A percentile compares a stretch with the other conserved stretches of the same genome.
These are phyloP conservation scores for Gastrodia elata DNA, from an alignment of 106 monocot genomes.

Conservation along the genomic window DNA sequence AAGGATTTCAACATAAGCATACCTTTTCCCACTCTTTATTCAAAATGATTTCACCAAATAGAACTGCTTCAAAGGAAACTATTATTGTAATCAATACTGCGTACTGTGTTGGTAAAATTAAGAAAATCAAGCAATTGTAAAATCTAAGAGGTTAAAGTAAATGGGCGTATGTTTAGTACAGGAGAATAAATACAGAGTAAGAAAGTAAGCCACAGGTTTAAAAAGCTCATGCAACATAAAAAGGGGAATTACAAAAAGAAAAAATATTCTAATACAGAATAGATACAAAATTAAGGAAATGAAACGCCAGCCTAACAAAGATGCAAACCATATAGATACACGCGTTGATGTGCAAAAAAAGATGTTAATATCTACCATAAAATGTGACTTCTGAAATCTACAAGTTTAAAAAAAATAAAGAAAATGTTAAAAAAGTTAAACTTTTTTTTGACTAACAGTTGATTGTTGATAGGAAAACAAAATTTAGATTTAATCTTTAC, in stretches of 20 bases:
- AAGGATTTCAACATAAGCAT: conserved; percentile 7
- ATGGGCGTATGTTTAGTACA: neutral
- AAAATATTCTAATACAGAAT: neutral
- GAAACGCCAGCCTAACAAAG: neutral
- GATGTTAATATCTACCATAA: neutral
- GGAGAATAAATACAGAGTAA: neutral
- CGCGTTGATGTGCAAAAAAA: neutral
- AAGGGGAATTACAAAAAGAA: neutral
- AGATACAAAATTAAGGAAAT: neutral
- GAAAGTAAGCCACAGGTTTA: neutral
- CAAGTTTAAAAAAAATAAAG: too few species aligned
- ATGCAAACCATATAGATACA: neutral
- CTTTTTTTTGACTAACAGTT: neutral
- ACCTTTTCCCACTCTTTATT: conserved; percentile 55
- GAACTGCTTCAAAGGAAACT: conserved; percentile 33
- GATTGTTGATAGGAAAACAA: neutral
- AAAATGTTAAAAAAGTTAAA: too few species aligned
- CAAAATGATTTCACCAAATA: conserved; percentile 31
- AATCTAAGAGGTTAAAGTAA: neutral
- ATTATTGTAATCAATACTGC: conserved; percentile 26
- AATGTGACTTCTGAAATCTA: conserved; percentile 2
- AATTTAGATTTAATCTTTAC: neutral
- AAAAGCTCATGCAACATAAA: neutral
- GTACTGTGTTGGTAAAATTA: conserved; percentile 37
- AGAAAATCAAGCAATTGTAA: conserved; percentile 14